Base-by-base conservation (phyloP, 306 rosid species). In the Comarum palustre region DNA sequence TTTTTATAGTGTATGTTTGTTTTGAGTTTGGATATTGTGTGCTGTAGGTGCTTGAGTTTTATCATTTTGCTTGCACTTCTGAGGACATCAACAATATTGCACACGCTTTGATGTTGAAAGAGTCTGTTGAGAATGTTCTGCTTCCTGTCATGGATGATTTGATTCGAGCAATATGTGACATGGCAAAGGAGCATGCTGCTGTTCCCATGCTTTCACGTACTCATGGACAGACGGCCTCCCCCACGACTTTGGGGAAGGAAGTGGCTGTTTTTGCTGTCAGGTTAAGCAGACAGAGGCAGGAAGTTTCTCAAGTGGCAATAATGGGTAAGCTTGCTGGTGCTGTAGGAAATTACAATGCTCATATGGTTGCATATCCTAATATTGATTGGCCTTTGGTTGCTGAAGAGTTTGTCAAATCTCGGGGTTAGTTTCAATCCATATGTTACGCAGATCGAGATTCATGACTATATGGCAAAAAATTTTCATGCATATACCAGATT, bases 201-300 rank as follows among this genome's bases (percentile, higher is more conserved):
- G n/a, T 93, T 69, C 59, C 96, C 0, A 88, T 93, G 87, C 98
- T 93, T 76, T 90, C 96, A 25, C 89, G 96, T 52, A 93, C 98
- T 68, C 98, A 93, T 74, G 98, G 98, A 54, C 98, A 90, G 98
- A 89, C 96, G 57, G 98, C 98, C 59, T 90, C 98, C 32, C 98
- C 98, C 19, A 87, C 98, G 67, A 93, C 97, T 68, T 68, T 91
- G 84, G 98, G 98, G 73, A 91, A 94, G 88, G 98, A 94, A 91
- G 89, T 94, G 90, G 94, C 94, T 1, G 87, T 89, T 66, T 91
- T 93, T 80, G 94, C 97, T 27, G 84, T 85, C 76, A 88, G 97
- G 74, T 78, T 94, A 77, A 80, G 96, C 78, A 80, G 82, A 79
- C 92, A 91, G 82, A 89, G 90, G 79, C 80, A 77, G 77, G 87